Conservation (phyloP, 257 asterid genomes). For the Solanum habrochaites region DNA sequence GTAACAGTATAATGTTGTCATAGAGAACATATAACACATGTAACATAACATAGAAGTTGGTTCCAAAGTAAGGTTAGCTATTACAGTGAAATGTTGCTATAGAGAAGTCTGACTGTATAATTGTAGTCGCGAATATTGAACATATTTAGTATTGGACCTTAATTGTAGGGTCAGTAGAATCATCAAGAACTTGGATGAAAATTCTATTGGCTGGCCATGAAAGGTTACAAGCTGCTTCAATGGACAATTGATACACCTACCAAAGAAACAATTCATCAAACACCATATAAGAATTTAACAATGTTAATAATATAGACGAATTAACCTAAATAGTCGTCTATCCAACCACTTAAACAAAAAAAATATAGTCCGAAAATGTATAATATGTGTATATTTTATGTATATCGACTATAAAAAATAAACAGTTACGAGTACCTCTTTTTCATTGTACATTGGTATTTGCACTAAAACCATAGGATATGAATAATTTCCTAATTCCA, state of each 20-base stretch:
- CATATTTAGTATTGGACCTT: conserved; percentile 8
- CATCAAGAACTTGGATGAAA: conserved; percentile 30
- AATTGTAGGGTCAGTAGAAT: conserved; percentile 17
- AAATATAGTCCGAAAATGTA: background rate
- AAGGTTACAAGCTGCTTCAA: conserved; percentile 27
- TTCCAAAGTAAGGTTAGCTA: background rate
- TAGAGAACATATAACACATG: background rate
- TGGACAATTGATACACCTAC: conserved; percentile 27
- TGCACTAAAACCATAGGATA: conserved; percentile 18
- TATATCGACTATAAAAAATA: background rate
- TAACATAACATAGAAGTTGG: background rate
- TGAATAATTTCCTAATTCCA: conserved; percentile 3
- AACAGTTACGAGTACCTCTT: background rate
- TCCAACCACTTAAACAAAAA: background rate
- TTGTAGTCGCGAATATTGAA: background rate
- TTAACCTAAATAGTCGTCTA: background rate
- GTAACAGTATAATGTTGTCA: background rate
- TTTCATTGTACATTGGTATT: conserved; percentile 17
- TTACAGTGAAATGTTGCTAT: background rate
- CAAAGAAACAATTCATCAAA: background rate
- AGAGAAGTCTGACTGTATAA: background rate
- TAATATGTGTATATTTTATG: background rate
- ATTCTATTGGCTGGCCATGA: conserved; percentile 27
- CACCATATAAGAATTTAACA: background rate
- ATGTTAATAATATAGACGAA: background rate